phyloP scores from a whole-genome alignment of 148 eudicot genomes.

The Amaranthus palmeri region DNA sequence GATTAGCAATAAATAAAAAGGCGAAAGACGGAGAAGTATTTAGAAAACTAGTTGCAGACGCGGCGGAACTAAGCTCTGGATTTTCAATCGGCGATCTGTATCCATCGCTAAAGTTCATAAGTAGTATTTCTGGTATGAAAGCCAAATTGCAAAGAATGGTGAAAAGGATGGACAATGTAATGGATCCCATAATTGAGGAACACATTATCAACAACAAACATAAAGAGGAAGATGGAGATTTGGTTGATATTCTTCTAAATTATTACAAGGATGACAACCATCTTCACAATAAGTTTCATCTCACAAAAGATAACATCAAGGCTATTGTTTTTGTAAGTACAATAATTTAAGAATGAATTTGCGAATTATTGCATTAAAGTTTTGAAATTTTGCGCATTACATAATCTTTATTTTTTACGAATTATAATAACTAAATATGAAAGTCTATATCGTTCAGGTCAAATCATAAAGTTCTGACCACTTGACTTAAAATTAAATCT shows the following conservation, averaged over 20 bases:
- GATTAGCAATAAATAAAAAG: too few species aligned
- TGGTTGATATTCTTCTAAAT: conserved; percentile 20
- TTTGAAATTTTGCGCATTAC: neutral
- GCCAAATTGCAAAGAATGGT: neutral
- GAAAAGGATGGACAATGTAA: neutral
- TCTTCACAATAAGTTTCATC: neutral
- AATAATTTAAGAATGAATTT: neutral
- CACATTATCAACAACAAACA: conserved; percentile 1
- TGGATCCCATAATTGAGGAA: conserved; percentile 23
- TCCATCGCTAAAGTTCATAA: conserved; percentile 19
- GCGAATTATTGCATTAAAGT: neutral
- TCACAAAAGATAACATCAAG: neutral
- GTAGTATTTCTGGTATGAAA: conserved; percentile 16
- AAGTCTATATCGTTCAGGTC: neutral
- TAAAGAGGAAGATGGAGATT: conserved; percentile 2
- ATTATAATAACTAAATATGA: too few species aligned
- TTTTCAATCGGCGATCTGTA: conserved; percentile 21
- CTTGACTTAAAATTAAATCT: too few species aligned
- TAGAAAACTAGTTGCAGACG: neutral
- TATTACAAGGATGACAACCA: neutral
- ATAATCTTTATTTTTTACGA: neutral
- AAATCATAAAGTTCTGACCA: neutral
- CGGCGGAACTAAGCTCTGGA: neutral
- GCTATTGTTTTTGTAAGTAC: neutral
- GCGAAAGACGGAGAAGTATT: conserved; percentile 6